These are phyloP conservation scores for Cadophora sp. DNA, from an alignment of 2,329 filamentous ascomycete species.

Conservation along the genomic window DNA sequence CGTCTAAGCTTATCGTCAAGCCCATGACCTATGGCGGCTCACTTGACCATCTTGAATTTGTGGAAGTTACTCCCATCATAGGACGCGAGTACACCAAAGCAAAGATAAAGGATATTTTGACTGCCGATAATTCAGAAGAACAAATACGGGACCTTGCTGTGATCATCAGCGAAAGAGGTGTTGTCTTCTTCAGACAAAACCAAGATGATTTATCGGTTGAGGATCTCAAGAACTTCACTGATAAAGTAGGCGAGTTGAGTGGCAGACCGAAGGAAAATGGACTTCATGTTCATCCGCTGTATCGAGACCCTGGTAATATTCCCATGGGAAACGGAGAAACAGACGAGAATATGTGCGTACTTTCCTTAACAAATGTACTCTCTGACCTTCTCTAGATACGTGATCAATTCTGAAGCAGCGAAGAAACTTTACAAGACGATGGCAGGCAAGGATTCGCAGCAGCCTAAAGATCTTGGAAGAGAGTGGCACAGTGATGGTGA, in stretches of 20 bases:
- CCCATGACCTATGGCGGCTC: conserved; percentile 36
- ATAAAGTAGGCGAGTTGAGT: conserved; percentile 59
- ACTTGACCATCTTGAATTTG: conserved; percentile 52
- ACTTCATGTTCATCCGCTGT: conserved; percentile 62
- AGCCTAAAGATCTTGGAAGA: conserved; percentile 44
- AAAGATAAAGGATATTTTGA: conserved; percentile 65
- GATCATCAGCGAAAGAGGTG: conserved; percentile 64
- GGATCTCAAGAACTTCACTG: conserved; percentile 55
- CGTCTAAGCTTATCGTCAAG: conserved; percentile 25
- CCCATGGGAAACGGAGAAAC: conserved; percentile 47
- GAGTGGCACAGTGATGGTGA: conserved; percentile 34
- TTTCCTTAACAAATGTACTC: neutral
- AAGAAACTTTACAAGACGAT: conserved; percentile 56
- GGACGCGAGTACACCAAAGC: conserved; percentile 66
- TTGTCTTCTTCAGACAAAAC: conserved; percentile 55
- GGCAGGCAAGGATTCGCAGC: conserved; percentile 40
- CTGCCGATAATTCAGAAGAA: conserved; percentile 66
- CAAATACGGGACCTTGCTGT: conserved; percentile 65
- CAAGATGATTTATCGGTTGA: conserved; percentile 53
- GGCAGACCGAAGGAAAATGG: conserved; percentile 61
- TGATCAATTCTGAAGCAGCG: conserved; percentile 61
- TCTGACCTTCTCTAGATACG: conserved; percentile 41
- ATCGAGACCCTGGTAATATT: conserved; percentile 47
- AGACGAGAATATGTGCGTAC: conserved; percentile 46
- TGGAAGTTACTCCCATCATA: conserved; percentile 67